phyloP scores from a whole-genome alignment of 306 rosid genomes.

The Gynostemma pentaphyllum region DNA sequence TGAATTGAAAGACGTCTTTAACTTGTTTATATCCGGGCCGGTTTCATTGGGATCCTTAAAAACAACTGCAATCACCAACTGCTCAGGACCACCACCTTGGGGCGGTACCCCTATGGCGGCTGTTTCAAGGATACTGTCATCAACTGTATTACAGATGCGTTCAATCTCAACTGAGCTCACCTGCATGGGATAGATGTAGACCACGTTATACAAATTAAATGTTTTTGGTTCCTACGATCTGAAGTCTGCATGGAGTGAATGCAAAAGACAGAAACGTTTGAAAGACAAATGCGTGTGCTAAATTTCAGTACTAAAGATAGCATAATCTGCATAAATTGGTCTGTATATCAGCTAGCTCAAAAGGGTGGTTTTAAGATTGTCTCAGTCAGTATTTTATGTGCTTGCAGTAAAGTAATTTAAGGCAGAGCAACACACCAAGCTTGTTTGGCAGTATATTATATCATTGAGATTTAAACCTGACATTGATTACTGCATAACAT shows the following conservation, averaged over 20 bases:
- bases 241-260: background rate
- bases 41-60: slow-evolving; percentile 30
- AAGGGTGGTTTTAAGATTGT: background rate
- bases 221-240: background rate
- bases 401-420: background rate
- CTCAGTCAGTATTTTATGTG: background rate
- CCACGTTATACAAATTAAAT: background rate
- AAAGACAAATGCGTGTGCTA: too few species aligned
- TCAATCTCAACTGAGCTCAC: slow-evolving; percentile 96
- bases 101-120: slow-evolving; percentile 96
- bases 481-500: background rate
- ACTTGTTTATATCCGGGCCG: slow-evolving; percentile 28
- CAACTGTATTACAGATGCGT: slow-evolving; percentile 72
- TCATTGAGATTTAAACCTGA: background rate
- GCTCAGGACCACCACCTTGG: slow-evolving; percentile 82
- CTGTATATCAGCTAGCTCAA: background rate
- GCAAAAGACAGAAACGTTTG: background rate
- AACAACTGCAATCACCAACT: slow-evolving; percentile 60
- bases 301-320: too few species aligned
- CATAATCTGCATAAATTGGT: background rate
- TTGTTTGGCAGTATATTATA: background rate
- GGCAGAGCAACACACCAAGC: background rate
- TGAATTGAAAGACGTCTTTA: slow-evolving; percentile 56
- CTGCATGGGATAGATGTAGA: slow-evolving; percentile 28
- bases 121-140: slow-evolving; percentile 54